Evolutionary conservation across 139 green algal genomes (phyloP).

Genomic region (Yamagishiella unicocca): DNA sequence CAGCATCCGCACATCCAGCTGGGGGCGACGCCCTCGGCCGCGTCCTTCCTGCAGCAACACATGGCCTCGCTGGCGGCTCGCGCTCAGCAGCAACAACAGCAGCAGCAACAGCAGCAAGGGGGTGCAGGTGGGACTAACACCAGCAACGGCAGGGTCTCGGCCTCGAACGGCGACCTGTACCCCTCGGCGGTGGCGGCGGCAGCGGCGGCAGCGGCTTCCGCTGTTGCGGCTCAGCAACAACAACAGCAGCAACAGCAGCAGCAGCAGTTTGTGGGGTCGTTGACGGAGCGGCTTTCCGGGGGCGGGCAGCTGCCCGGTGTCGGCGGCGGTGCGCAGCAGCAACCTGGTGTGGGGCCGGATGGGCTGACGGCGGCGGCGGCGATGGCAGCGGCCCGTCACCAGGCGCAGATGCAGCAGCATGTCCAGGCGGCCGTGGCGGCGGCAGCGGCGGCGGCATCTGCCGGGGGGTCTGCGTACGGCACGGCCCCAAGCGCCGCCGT

Average conservation of each 20-base stretch:
- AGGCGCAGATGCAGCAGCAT: not conserved
- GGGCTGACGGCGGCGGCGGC: not conserved
- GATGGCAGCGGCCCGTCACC: not conserved
- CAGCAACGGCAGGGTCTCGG: slow-evolving; percentile 11
- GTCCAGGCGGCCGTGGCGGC: not conserved
- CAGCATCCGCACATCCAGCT: slow-evolving; percentile 44
- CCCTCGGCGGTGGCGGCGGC: not conserved
- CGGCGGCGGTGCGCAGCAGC: not conserved
- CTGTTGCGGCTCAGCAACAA: not conserved
- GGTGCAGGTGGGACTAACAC: not conserved
- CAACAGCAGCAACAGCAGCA: slow-evolving; percentile 1
- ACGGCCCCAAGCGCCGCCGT: not conserved
- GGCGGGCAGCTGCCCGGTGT: not conserved
- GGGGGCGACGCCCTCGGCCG: slow-evolving; percentile 36
- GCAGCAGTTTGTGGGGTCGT: not conserved
- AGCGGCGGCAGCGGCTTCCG: not conserved
- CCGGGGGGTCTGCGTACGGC: not conserved
- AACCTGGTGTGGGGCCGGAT: not conserved
- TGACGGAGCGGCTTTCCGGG: not conserved
- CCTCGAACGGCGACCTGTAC: slow-evolving; percentile 12
- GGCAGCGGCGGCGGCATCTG: not conserved
- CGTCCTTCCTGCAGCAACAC: slow-evolving; percentile 38
- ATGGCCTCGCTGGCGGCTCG: slow-evolving; percentile 19
- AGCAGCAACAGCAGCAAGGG: slow-evolving; percentile 18
- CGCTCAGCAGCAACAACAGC: slow-evolving; percentile 10